Conservation (phyloP, 2,329 filamentous ascomycete species). For the Corinectria fuckeliana region DNA sequence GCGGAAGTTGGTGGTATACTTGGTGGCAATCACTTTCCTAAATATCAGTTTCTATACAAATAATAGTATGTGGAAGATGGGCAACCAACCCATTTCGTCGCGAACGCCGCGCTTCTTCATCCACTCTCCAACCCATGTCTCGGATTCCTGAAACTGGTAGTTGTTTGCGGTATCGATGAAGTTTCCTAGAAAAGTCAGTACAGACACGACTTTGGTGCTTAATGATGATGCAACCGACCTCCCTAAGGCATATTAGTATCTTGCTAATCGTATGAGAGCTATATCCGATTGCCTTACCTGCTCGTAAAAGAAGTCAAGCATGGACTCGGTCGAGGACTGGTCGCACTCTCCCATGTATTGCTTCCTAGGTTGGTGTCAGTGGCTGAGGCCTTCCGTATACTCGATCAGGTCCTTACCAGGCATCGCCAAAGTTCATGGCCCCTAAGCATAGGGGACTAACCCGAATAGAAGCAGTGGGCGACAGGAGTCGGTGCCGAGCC, state of each 20-base stretch:
- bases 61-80: neutral
- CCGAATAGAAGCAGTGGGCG: slow-evolving; percentile 68
- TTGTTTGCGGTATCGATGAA: slow-evolving; percentile 77
- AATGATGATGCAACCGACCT: slow-evolving; percentile 25
- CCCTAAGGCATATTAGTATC: slow-evolving; percentile 32
- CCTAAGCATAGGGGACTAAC: slow-evolving; percentile 73
- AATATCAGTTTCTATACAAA: neutral
- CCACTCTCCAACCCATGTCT: slow-evolving; percentile 74
- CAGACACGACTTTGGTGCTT: neutral
- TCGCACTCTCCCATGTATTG: slow-evolving; percentile 68
- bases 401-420: slow-evolving; percentile 46
- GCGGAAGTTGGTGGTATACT: slow-evolving; percentile 67
- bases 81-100: slow-evolving; percentile 63
- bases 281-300: slow-evolving; percentile 47
- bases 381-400: neutral
- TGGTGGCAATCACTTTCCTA: slow-evolving; percentile 69
- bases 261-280: neutral
- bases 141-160: slow-evolving; percentile 69
- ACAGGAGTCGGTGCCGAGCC: slow-evolving; percentile 69
- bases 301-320: slow-evolving; percentile 71
- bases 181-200: slow-evolving; percentile 56
- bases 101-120: slow-evolving; percentile 69
- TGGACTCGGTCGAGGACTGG: slow-evolving; percentile 65
- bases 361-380: slow-evolving; percentile 46
- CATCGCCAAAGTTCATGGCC: slow-evolving; percentile 68